These are phyloP conservation scores for Odontarrhena argentea DNA, from an alignment of 345 rosid genomes.

Conservation along the genomic window DNA sequence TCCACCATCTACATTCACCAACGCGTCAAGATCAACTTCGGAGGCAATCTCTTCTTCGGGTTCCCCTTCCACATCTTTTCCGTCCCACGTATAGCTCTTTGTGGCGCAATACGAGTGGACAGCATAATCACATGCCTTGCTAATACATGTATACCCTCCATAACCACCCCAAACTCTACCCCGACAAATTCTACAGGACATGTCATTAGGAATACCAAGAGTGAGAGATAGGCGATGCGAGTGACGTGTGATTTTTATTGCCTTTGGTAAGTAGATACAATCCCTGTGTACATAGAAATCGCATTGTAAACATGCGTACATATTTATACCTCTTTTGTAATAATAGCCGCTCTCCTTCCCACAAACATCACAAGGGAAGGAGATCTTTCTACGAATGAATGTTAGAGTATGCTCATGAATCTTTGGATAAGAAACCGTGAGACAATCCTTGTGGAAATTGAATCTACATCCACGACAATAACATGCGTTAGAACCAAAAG, in stretches of 20 bases:
- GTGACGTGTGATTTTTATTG: slow-evolving; percentile 16
- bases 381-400: not conserved
- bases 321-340: not conserved
- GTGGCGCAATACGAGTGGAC: slow-evolving; percentile 12
- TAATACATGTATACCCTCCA: slow-evolving; percentile 2
- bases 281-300: slow-evolving; percentile 10
- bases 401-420: slow-evolving; percentile 13
- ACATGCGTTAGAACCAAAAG: not conserved
- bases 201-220: not conserved
- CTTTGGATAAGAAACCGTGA: not conserved
- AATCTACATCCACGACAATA: not conserved
- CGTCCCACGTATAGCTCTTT: not conserved
- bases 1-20: not conserved
- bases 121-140: not conserved
- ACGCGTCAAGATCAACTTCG: not conserved
- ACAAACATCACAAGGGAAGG: not conserved
- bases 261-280: slow-evolving; percentile 1
- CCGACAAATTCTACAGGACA: slow-evolving; percentile 1
- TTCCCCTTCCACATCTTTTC: slow-evolving; percentile 17
- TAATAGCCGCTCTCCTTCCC: not conserved
- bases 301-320: slow-evolving; percentile 15
- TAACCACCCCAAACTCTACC: too few species aligned
- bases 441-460: slow-evolving; percentile 5
- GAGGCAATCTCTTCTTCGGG: not conserved
- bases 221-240: not conserved